Percentiles rank a stretch among this genome's conserved stretches.
Evolutionary conservation across 176 grass and related monocot species (phyloP).

Genomic region (Musa troglodytarum): DNA sequence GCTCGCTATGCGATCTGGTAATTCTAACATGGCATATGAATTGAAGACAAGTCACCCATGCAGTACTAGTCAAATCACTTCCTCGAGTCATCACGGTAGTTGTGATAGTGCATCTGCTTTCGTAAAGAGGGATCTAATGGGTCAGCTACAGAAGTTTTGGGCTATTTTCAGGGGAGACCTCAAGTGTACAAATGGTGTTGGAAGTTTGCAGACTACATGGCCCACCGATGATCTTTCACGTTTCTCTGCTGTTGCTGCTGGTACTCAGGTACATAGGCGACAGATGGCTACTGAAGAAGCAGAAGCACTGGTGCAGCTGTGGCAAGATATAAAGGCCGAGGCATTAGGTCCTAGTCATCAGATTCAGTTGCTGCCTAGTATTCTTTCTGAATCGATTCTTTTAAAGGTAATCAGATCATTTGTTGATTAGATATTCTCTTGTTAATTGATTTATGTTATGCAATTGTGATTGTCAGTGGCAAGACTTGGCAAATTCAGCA

Average conservation of each 20-base stretch:
- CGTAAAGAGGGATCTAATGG: conserved; percentile 29
- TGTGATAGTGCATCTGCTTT: conserved; percentile 22
- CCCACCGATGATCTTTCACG: conserved; percentile 18
- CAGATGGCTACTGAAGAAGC: conserved; percentile 74
- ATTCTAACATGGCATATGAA: conserved; percentile 10
- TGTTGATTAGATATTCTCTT: not conserved
- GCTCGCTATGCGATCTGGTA: conserved; percentile 41
- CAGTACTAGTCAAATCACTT: conserved; percentile 17
- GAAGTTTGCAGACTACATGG: conserved; percentile 6
- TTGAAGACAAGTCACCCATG: not conserved
- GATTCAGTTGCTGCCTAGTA: conserved; percentile 44
- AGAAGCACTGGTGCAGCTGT: conserved; percentile 68
- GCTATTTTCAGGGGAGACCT: conserved; percentile 35
- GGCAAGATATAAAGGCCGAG: conserved; percentile 89
- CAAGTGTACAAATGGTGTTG: conserved; percentile 22
- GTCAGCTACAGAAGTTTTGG: conserved; percentile 46
- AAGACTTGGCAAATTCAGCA: conserved; percentile 50
- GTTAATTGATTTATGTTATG: not conserved
- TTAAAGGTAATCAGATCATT: conserved; percentile 37
- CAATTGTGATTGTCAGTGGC: conserved; percentile 45
- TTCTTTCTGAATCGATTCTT: conserved; percentile 82
- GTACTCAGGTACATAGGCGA: conserved; percentile 21
- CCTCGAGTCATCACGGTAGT: conserved; percentile 24
- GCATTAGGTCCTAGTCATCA: conserved; percentile 76
- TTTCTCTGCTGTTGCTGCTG: not conserved